phyloP scores from a whole-genome alignment of 1,284 basidiomycete genomes.

The Ganoderma sp. region DNA sequence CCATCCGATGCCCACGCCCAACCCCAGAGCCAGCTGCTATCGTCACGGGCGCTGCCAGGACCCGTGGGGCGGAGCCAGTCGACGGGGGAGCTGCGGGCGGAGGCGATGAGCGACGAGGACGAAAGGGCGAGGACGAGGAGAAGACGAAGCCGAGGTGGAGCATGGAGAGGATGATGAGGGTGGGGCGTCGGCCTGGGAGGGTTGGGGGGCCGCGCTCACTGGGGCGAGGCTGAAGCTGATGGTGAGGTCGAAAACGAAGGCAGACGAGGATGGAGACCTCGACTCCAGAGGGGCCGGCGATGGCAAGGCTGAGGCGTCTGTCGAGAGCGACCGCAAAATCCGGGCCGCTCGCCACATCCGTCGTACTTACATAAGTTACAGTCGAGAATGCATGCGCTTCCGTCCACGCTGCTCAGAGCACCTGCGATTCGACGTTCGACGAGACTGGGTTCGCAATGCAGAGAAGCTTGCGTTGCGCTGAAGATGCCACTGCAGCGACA shows the following conservation, averaged over 20 bases:
- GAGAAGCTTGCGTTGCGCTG: not conserved
- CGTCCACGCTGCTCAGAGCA: not conserved
- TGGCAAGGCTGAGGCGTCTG: not conserved
- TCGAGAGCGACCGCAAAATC: slow-evolving; percentile 11
- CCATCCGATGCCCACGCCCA: slow-evolving; percentile 75
- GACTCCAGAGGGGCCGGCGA: too few relatives aligned
- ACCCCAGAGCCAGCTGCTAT: slow-evolving; percentile 50
- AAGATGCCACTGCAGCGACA: too few relatives aligned
- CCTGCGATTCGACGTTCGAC: slow-evolving; percentile 1
- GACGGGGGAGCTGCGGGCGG: slow-evolving; percentile 31
- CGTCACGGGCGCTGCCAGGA: slow-evolving; percentile 35
- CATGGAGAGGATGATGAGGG: slow-evolving; percentile 29
- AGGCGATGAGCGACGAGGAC: slow-evolving; percentile 22
- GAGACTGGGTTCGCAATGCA: not conserved
- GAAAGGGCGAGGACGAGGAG: slow-evolving; percentile 31
- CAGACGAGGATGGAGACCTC: not conserved
- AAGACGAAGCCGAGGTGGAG: slow-evolving; percentile 28
- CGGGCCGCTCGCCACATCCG: slow-evolving; percentile 21
- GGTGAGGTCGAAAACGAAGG: not conserved
- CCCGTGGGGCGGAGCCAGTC: slow-evolving; percentile 37
- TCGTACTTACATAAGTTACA: too few relatives aligned
- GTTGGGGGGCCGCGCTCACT: not conserved
- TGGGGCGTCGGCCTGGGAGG: not conserved
- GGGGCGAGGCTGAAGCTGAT: not conserved
- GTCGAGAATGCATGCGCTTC: slow-evolving; percentile 5